phyloP scores from a whole-genome alignment of 2,329 filamentous ascomycete species.

The Exophiala mesophila region DNA sequence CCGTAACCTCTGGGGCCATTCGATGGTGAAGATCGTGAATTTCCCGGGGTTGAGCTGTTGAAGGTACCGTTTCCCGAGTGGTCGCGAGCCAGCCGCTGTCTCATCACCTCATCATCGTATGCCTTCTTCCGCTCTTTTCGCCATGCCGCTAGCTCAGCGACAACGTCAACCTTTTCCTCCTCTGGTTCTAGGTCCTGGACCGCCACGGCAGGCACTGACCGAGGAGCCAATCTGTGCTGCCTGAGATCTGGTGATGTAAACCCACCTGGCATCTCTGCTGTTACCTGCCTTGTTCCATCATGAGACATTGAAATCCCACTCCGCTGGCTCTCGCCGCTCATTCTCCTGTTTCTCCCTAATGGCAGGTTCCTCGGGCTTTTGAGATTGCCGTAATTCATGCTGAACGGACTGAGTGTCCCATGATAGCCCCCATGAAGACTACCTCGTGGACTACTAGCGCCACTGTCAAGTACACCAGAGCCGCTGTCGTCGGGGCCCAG shows the following conservation, averaged over 20 bases:
- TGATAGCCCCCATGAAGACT: conserved; percentile 9
- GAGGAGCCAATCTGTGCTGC: conserved; percentile 9
- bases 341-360: conserved; percentile 23
- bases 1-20: conserved; percentile 17
- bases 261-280: conserved; percentile 10
- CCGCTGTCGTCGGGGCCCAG: conserved; percentile 33
- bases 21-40: background rate
- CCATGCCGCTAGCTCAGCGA: conserved; percentile 51
- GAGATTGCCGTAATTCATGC: conserved; percentile 15
- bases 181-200: conserved; percentile 8
- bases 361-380: conserved; percentile 23
- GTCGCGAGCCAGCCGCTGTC: conserved; percentile 7
- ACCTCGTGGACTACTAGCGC: conserved; percentile 15
- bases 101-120: conserved; percentile 36
- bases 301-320: background rate
- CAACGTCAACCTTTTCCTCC: conserved; percentile 40
- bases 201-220: conserved; percentile 14
- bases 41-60: background rate
- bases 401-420: conserved; percentile 13
- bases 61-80: conserved; percentile 1
- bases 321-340: conserved; percentile 21
- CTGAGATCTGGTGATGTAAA: conserved; percentile 14
- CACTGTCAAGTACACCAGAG: conserved; percentile 6
- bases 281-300: conserved; percentile 1
- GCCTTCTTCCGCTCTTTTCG: conserved; percentile 49